Base-by-base conservation (phyloP, 2,329 filamentous ascomycete genomes). In the Talaromyces rugulosus region DNA sequence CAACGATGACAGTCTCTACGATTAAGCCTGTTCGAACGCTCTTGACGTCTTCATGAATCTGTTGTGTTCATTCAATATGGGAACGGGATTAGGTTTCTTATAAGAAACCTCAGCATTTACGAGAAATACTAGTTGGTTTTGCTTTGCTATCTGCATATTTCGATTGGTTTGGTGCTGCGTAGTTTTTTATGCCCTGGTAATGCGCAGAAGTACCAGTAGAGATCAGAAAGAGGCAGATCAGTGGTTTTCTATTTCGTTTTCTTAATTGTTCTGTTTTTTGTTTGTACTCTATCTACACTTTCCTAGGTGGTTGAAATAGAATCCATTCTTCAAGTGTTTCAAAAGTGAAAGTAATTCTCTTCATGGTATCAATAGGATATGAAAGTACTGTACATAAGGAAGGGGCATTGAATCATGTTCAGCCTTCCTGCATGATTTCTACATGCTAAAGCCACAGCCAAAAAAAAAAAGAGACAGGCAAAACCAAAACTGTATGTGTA, bases 1-100 rank as follows among this genome's bases (percentile, higher is more conserved):
- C 71, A 93, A 96, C 77, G 94, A 98, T 75, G 94, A 97, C 79
- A 94, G 93, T 81, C 90, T 98, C 77, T 98, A 98, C 79, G 91
- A 96, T 81, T 97, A 93, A 85, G 47, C 18, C n/a, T 44, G 14
- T 16, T 3, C 23, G 54, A 56, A 40, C 36, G 18, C 5, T 30
- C 23, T 56, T 34, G 36, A 56, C 31, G 54, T 40, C 54, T 44
- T 40, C 23, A 53, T 23, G 36, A 56, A 56, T 36, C 31, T 28
- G 28, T 56, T 40, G 36, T 36, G 30, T 56, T 27, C 16, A 4
- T 30, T 55, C 28, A 55, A n/a, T 56, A n/a, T 36, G 31, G 54
- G 28, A 56, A 31, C 50, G 30, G 27, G 30, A 5, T 12, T 16
- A 31, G 50, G 27, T 53, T n/a, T 53, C 16, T 23, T 33, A 30